These are phyloP conservation scores for Paradendryphiella salina DNA, from an alignment of 2,329 filamentous ascomycete genomes.

Conservation along the genomic window DNA sequence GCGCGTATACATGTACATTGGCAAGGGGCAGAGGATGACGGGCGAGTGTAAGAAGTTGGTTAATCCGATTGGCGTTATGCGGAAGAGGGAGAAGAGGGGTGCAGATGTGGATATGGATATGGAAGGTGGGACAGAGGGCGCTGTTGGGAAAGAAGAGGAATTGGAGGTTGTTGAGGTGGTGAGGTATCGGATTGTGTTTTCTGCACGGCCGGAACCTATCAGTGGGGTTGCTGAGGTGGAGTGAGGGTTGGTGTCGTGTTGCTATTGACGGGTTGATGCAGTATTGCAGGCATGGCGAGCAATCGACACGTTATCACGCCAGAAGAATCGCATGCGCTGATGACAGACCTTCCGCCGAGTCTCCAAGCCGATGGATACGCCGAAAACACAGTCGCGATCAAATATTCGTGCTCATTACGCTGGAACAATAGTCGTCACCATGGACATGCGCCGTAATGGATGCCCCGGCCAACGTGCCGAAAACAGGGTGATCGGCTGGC, in stretches of 20 bases:
- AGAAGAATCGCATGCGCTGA: too few relatives aligned
- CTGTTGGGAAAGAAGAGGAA: conserved; percentile 48
- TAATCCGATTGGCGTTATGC: conserved; percentile 77
- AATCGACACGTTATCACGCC: too few relatives aligned
- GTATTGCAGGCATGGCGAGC: too few relatives aligned
- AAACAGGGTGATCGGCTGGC: not conserved
- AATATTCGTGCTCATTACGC: too few relatives aligned
- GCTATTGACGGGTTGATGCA: too few relatives aligned
- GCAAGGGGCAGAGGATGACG: conserved; percentile 82
- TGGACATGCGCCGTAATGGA: too few relatives aligned
- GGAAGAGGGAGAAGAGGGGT: conserved; percentile 47
- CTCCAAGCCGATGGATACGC: too few relatives aligned
- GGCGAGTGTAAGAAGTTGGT: conserved; percentile 88
- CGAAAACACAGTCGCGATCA: too few relatives aligned
- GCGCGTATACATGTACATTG: conserved; percentile 83
- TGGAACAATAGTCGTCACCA: too few relatives aligned
- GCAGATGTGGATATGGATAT: conserved; percentile 25
- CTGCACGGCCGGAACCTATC: conserved; percentile 81
- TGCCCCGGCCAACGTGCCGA: too few relatives aligned
- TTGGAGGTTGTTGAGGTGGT: conserved; percentile 87
- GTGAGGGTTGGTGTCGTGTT: not conserved
- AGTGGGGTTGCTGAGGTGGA: conserved; percentile 29
- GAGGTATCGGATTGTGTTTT: conserved; percentile 84
- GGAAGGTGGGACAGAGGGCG: conserved; percentile 13
- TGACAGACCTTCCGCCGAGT: too few relatives aligned